phyloP scores from a whole-genome alignment of 441 rosid genomes.

The Bocquillonia castaneifolia region DNA sequence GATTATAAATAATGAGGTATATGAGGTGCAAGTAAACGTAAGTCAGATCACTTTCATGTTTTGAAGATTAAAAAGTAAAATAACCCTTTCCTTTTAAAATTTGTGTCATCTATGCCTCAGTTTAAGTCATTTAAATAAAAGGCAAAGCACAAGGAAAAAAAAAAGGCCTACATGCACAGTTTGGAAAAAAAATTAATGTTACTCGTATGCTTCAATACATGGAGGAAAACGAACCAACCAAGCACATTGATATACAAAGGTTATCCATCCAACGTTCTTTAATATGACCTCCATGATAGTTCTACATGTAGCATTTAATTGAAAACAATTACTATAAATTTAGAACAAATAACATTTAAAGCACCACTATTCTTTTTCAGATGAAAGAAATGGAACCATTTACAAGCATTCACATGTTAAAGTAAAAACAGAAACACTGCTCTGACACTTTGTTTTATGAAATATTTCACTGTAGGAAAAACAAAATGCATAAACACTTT shows the following conservation, averaged over 20 bases:
- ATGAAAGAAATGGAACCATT: neutral
- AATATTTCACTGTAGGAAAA: neutral
- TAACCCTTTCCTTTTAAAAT: neutral
- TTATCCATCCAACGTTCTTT: neutral
- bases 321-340: neutral
- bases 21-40: neutral
- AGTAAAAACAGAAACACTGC: neutral
- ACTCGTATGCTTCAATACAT: no score
- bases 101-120: neutral
- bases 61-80: neutral
- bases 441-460: neutral
- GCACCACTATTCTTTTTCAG: neutral
- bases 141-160: neutral
- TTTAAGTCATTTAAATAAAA: neutral
- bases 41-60: neutral
- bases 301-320: neutral
- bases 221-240: neutral
- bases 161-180: no score
- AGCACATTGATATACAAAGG: neutral
- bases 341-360: neutral
- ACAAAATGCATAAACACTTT: no score
- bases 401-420: neutral
- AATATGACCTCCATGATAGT: neutral
- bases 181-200: no score
- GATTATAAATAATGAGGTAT: conserved; percentile 9